These are phyloP conservation scores for Trichoderma sp. DNA, from an alignment of 2,329 filamentous ascomycete genomes.

Conservation along the genomic window DNA sequence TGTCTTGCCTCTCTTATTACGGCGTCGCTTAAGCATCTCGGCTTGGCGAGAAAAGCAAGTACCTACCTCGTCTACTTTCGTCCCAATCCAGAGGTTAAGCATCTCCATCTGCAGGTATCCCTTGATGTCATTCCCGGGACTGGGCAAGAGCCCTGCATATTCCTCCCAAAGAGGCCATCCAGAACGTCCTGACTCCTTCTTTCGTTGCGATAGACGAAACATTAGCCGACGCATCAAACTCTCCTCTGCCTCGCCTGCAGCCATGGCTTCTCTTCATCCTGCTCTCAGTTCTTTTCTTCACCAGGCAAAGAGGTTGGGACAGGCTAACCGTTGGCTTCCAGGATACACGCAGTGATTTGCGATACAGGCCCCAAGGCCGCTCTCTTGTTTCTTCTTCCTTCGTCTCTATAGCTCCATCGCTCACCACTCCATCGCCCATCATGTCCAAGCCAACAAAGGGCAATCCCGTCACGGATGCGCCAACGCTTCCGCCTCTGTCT, in stretches of 20 bases:
- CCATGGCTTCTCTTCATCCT: background rate
- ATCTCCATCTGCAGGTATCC: background rate
- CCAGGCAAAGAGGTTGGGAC: background rate
- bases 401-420: background rate
- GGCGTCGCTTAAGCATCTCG: background rate
- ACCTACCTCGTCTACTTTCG: background rate
- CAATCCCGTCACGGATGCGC: conserved; percentile 7
- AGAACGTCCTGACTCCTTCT: background rate
- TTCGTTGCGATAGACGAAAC: background rate
- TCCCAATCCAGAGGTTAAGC: background rate
- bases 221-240: background rate
- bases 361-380: background rate
- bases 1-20: background rate
- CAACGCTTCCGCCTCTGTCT: conserved; percentile 25
- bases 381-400: background rate
- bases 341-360: no score
- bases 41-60: background rate
- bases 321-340: background rate
- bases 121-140: background rate
- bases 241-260: background rate
- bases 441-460: conserved; percentile 26
- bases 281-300: background rate
- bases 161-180: background rate
- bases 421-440: background rate
- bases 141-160: background rate